A percentile compares a stretch with the other conserved stretches of the same genome.
Evolutionary conservation across 2,329 filamentous ascomycete genomes (phyloP).

Genomic region (Microsporum audouinii): DNA sequence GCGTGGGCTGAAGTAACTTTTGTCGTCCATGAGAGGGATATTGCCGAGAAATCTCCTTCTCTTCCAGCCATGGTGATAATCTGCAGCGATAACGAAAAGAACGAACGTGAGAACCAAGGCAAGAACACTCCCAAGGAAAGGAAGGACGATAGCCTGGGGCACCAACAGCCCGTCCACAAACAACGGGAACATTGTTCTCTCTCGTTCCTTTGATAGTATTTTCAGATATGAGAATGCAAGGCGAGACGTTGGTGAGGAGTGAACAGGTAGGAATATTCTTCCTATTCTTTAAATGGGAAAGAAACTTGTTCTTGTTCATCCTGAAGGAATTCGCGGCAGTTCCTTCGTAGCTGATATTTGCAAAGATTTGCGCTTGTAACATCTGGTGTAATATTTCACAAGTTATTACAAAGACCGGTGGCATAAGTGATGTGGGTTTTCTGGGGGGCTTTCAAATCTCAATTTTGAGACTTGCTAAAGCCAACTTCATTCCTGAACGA

Average conservation of each 20-base stretch:
- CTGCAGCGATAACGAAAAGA: not conserved
- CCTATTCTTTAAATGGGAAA: no score
- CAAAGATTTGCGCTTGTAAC: no score
- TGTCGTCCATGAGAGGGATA: not conserved
- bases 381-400: no score
- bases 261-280: no score
- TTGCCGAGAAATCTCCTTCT: not conserved
- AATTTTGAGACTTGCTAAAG: no score
- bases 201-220: not conserved
- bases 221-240: not conserved
- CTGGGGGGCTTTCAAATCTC: no score
- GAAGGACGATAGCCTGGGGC: not conserved
- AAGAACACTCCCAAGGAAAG: not conserved
- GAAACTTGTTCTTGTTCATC: no score
- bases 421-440: no score
- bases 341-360: no score
- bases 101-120: not conserved
- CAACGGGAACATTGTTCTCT: not conserved
- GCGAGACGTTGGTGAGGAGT: not conserved
- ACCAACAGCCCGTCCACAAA: not conserved
- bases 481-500: no score
- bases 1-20: not conserved
- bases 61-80: constrained; percentile 1
- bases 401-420: no score
- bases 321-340: no score